Conservation (phyloP, 2,329 filamentous ascomycete species). For the Stagonosporopsis chrysanthemi region DNA sequence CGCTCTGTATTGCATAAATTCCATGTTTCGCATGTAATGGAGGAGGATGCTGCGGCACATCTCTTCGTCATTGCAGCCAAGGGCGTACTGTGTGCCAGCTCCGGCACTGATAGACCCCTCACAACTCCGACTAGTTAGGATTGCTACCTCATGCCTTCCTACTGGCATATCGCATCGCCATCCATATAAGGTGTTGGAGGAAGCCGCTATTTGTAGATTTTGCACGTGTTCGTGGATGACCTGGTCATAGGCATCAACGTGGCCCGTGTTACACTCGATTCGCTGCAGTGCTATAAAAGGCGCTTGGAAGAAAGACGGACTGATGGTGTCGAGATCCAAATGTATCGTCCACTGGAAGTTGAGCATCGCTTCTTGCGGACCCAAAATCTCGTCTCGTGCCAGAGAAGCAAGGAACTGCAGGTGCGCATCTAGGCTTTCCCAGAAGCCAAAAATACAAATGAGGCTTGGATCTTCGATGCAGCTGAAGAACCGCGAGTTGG, state of each 20-base stretch:
- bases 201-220: conserved; percentile 22
- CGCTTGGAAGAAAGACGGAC: conserved; percentile 33
- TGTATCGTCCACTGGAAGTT: conserved; percentile 42
- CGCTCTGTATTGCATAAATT: conserved; percentile 14
- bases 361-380: conserved; percentile 39
- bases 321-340: conserved; percentile 32
- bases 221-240: conserved; percentile 23
- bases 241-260: conserved; percentile 24
- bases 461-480: conserved; percentile 39
- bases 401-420: conserved; percentile 38
- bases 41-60: conserved; percentile 25
- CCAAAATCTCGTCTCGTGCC: conserved; percentile 35
- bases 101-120: conserved; percentile 27
- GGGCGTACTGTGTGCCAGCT: conserved; percentile 10
- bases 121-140: conserved; percentile 36
- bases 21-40: conserved; percentile 31
- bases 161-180: conserved; percentile 36
- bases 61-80: conserved; percentile 13
- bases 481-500: conserved; percentile 39
- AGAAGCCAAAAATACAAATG: conserved; percentile 44
- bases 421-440: conserved; percentile 40
- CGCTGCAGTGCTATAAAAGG: conserved; percentile 37
- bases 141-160: conserved; percentile 31
- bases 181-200: conserved; percentile 29
- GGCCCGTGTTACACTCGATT: conserved; percentile 22